phyloP scores from a whole-genome alignment of 1,284 basidiomycete species.

The Sporisorium graminicola region DNA sequence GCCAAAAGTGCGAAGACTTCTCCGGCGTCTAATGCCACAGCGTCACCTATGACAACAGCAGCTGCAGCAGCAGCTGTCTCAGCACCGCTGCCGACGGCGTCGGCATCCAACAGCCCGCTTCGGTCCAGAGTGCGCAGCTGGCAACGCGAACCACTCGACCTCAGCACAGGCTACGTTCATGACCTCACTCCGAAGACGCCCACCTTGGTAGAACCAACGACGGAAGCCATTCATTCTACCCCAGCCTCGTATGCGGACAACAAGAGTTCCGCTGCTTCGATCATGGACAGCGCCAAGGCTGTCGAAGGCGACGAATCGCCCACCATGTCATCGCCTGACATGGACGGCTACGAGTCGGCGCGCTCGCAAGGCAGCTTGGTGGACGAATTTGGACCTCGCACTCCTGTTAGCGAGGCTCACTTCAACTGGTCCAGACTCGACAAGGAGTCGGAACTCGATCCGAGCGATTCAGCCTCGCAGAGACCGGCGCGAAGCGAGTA shows the following conservation, averaged over 20 bases:
- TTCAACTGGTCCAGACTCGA: constrained; percentile 50
- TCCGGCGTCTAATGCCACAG: background rate
- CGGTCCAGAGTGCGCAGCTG: constrained; percentile 49
- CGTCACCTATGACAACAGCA: background rate
- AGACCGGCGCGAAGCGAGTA: constrained; percentile 54
- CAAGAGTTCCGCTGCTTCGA: constrained; percentile 22
- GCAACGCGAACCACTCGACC: constrained; percentile 29
- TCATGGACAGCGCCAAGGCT: constrained; percentile 2
- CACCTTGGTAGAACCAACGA: constrained; percentile 26
- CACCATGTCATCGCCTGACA: constrained; percentile 31
- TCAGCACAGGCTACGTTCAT: constrained; percentile 42
- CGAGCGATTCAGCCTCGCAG: constrained; percentile 61
- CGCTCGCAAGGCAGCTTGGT: constrained; percentile 43
- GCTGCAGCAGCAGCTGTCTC: background rate
- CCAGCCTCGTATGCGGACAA: constrained; percentile 42
- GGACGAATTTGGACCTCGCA: constrained; percentile 57
- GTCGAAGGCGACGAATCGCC: constrained; percentile 18
- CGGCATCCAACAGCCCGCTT: constrained; percentile 15
- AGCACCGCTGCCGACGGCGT: constrained; percentile 3
- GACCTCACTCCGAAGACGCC: constrained; percentile 37
- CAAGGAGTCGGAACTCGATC: constrained; percentile 47
- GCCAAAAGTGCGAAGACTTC: constrained; percentile 5
- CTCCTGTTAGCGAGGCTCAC: constrained; percentile 52
- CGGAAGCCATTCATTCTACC: constrained; percentile 25
- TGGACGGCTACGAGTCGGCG: constrained; percentile 50